Percentiles rank a stretch among this genome's conserved stretches.
Conservation (phyloP, 2,329 filamentous ascomycete species). For the Simplicillium aogashimaense region DNA sequence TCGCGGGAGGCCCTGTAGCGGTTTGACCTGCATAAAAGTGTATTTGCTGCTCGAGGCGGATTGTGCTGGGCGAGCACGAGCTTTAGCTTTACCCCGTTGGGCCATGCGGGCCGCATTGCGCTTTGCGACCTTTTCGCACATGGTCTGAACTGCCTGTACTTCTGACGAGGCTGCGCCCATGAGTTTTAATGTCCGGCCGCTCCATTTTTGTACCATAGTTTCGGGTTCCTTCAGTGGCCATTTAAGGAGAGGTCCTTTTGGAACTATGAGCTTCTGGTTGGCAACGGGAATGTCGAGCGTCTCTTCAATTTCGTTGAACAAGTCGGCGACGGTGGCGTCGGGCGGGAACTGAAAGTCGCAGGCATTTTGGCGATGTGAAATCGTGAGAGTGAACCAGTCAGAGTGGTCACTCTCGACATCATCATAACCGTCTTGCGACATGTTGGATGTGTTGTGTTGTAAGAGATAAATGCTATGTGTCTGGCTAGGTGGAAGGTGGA, state of each 20-base stretch:
- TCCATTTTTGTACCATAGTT: conserved; percentile 36
- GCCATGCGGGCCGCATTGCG: conserved; percentile 31
- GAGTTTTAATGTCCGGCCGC: conserved; percentile 51
- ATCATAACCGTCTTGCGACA: no score
- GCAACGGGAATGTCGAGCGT: conserved; percentile 46
- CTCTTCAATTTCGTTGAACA: conserved; percentile 47
- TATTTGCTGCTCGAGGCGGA: conserved; percentile 48
- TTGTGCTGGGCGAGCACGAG: conserved; percentile 4
- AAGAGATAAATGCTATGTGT: no score
- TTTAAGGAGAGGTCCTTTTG: conserved; percentile 56
- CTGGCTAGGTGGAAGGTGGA: no score
- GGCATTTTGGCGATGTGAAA: conserved; percentile 35
- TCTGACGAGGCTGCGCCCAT: conserved; percentile 55
- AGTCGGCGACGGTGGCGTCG: conserved; percentile 42
- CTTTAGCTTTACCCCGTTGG: conserved; percentile 16
- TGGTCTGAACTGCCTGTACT: conserved; percentile 42
- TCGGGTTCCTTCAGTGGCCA: conserved; percentile 51
- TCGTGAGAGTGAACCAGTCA: conserved; percentile 28
- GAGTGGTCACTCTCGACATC: no score
- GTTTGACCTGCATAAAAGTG: conserved; percentile 70
- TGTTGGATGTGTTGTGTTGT: no score
- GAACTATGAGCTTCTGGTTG: conserved; percentile 61
- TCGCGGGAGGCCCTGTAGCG: conserved; percentile 67
- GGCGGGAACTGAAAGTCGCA: conserved; percentile 33
- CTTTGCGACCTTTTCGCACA: conserved; percentile 36